phyloP scores from a whole-genome alignment of 2,329 filamentous ascomycete species.

The Huntiella abstrusa region DNA sequence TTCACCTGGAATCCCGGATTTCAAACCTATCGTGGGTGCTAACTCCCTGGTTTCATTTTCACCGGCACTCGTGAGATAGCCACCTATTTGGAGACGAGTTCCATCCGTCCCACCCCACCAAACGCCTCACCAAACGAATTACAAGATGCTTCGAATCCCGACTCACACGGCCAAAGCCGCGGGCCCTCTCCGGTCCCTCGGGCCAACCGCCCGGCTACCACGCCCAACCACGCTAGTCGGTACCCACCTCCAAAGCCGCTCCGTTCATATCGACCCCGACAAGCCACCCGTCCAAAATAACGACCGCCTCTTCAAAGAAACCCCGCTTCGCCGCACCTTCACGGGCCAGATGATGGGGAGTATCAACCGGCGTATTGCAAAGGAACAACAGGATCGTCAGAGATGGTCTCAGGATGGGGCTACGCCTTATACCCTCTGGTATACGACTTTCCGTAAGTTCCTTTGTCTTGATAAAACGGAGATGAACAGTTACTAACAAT shows the following conservation, averaged over 20 bases:
- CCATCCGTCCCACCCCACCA: too few relatives aligned
- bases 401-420: conserved; percentile 25
- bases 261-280: not conserved
- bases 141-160: too few relatives aligned
- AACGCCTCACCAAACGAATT: too few relatives aligned
- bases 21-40: too few relatives aligned
- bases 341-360: conserved; percentile 42
- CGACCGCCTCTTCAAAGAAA: not conserved
- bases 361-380: conserved; percentile 32
- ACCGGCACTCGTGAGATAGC: too few relatives aligned
- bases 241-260: not conserved
- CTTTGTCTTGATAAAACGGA: not conserved
- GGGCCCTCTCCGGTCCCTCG: too few relatives aligned
- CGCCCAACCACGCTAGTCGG: too few relatives aligned
- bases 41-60: too few relatives aligned
- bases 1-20: too few relatives aligned
- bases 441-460: conserved; percentile 33
- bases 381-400: conserved; percentile 35
- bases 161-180: too few relatives aligned
- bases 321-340: conserved; percentile 19
- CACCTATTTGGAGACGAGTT: too few relatives aligned
- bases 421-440: conserved; percentile 27
- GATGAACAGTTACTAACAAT: not conserved
- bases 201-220: too few relatives aligned
- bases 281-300: not conserved